Evolutionary conservation across 2,329 filamentous ascomycete genomes (phyloP), one percentile per base, ranked within the genome.

Genomic region (Trichoderma pleuroti): DNA sequence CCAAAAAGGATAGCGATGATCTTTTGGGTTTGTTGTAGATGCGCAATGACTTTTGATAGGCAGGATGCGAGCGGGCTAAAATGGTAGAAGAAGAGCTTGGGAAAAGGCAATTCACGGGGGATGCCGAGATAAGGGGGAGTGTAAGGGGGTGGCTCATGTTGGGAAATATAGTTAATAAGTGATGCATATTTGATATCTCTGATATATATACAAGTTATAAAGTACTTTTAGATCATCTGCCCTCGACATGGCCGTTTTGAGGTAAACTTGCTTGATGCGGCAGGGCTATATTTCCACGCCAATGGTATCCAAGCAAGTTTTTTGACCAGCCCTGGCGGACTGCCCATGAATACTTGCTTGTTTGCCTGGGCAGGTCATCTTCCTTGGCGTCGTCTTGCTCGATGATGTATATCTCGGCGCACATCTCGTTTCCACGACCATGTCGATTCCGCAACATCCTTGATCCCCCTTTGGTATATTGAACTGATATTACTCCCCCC

Each of bases 1-100:
- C 83, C 59, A 87, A 88, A 79, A 87, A 88, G 79, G 86, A 81
- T 62, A 89, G 85, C 75, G 87, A 92, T 72, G 90, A 92, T 80
- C 81, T 92, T 74, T 73, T 84, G 72, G 82, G 82, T 39, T 74
- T 84, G 72, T 76, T 84, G 73, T 84, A 82, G 74, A 76, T 34
- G 49, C 32, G 24, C 46, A 16, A 18, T 36, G 24, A 14, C 14
- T 59, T 59, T 60, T 61, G 46, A 54, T 68, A 69, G 63, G 52
- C 28, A 52, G 42, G 36, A 39, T 60, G 61, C 34, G 26, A 16
- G 36, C 49, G 34, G 14, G 56, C 39, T 62, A 64, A 60, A 60
- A 24, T 42, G 67, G 34, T 32, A 24, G 34, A 21, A 28, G 32
- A 52, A 54, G 21, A 42, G 42, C 16, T 26, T 24, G 39, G 26